phyloP scores from a whole-genome alignment of 768 basidiomycete species.

The Auricularia cornea region DNA sequence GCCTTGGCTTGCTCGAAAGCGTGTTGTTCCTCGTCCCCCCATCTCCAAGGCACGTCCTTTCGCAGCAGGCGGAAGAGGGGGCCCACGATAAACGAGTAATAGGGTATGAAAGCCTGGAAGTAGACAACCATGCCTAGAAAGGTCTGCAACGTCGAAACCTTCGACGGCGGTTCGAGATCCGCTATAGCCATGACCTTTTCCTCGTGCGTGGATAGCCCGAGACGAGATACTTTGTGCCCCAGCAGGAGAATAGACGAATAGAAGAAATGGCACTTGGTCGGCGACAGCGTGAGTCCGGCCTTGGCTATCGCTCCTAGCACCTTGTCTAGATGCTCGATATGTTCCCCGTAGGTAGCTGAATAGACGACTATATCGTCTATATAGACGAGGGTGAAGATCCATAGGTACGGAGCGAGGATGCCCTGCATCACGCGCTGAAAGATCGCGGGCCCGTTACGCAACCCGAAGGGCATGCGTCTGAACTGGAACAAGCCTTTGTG shows the following conservation, averaged over 20 bases:
- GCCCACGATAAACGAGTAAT: constrained; percentile 23
- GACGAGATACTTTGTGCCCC: constrained; percentile 22
- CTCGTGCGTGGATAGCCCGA: constrained; percentile 13
- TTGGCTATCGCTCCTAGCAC: constrained; percentile 22
- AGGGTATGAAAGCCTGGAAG: constrained; percentile 27
- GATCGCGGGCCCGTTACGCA: constrained; percentile 12
- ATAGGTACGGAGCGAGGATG: constrained; percentile 16
- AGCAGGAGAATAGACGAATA: constrained; percentile 27
- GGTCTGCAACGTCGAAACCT: constrained; percentile 20
- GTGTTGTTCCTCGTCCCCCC: constrained; percentile 16
- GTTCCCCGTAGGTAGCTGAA: constrained; percentile 6
- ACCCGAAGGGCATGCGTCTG: too few species aligned
- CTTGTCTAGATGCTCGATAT: constrained; percentile 18
- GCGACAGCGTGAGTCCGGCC: constrained; percentile 27
- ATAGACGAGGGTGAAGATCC: constrained; percentile 20
- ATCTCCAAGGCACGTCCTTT: constrained; percentile 18
- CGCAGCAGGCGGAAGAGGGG: constrained; percentile 28
- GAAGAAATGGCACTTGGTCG: constrained; percentile 26
- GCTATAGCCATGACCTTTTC: constrained; percentile 30
- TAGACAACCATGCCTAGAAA: constrained; percentile 33
- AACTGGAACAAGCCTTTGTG: constrained; percentile 32
- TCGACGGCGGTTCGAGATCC: constrained; percentile 17
- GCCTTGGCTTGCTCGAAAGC: constrained; percentile 24
- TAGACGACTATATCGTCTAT: constrained; percentile 36
- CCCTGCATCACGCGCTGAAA: constrained; percentile 37